Evolutionary conservation across 73 alveolate species (phyloP), one percentile per base, ranked within the genome.

Genomic region (Paramecium caudatum): DNA sequence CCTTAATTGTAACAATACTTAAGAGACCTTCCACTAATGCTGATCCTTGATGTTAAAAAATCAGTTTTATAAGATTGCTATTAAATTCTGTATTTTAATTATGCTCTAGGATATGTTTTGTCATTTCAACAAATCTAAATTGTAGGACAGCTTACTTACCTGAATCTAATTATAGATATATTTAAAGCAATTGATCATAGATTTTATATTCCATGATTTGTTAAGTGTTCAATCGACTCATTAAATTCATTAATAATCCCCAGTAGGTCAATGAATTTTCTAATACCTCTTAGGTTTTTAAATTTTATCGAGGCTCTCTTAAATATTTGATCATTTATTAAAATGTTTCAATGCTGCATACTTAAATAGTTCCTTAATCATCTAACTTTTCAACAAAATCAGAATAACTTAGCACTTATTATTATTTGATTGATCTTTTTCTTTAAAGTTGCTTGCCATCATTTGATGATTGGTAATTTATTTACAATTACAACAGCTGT

Each of bases 81-180:
- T 74, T 36, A 43, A 74, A 41, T 19, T 74, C 65, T 36, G 65
- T 43, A 37, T 13, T 37, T 74, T 74, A 74, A 74, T 23, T 43
- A 21, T 37, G 47, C 4, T 74, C 88, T 23, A 74, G 32, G 19
- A 45, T 74, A 0, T 45, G 21, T 17, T 74, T 74, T 5, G 88
- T 74, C 68, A 74, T 41, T 74, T 74, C 62, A 41, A 45, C 43
- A 39, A 74, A 41, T 74, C 88, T 74, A 41, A 45, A 45, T 37
- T 45, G 12, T 74, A 74, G 16, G 1, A 45, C 47, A 9, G 47
- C 43, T 43, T 74, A 39, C 19, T 41, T 74, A 10, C 43, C 21
- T 6, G 41, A 7, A 39, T 74, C 88, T 17, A 65, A 65, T 65
- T n/a, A 25, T 33, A 65, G 34, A n/a, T 33, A 65, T 1, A 33